Percentiles rank a stretch among this genome's conserved stretches.
These are phyloP conservation scores for Syzygium malaccense DNA, from an alignment of 441 rosid genomes.

Conservation along the genomic window DNA sequence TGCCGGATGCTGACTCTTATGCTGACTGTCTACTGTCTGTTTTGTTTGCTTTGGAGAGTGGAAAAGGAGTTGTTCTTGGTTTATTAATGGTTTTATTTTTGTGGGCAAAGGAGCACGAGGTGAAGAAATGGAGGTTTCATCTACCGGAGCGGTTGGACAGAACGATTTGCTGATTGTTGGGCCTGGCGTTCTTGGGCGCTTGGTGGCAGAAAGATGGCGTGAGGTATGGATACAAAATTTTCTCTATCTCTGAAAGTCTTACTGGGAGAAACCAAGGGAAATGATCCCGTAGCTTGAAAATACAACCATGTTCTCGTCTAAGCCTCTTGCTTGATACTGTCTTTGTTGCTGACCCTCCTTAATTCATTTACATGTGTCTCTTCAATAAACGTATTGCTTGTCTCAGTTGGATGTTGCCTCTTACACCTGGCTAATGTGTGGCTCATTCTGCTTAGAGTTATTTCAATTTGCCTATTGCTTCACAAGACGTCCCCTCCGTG, in stretches of 20 bases:
- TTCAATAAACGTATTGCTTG: not conserved
- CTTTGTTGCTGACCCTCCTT: not conserved
- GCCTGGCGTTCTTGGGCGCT: slow-evolving; percentile 92
- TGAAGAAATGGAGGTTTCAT: slow-evolving; percentile 30
- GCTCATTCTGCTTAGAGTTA: not conserved
- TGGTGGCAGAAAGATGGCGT: slow-evolving; percentile 41
- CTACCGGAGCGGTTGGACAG: slow-evolving; percentile 46
- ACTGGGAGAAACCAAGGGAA: not conserved
- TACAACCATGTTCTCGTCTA: not conserved
- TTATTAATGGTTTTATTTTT: not conserved
- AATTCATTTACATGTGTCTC: not conserved
- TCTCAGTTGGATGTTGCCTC: not conserved
- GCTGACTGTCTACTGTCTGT: not conserved
- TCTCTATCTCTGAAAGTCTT: not conserved
- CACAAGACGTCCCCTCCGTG: not conserved
- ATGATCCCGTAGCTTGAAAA: not conserved
- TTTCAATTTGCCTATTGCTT: not conserved
- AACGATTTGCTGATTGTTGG: slow-evolving; percentile 80
- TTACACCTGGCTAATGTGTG: not conserved
- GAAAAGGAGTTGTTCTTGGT: not conserved
- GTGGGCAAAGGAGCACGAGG: slow-evolving; percentile 29
- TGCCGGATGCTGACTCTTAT: not conserved
- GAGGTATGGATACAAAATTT: not conserved
- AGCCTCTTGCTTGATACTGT: not conserved
- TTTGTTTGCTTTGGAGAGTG: not conserved